Conservation (phyloP, 345 rosid species). For the Heritiera littoralis region DNA sequence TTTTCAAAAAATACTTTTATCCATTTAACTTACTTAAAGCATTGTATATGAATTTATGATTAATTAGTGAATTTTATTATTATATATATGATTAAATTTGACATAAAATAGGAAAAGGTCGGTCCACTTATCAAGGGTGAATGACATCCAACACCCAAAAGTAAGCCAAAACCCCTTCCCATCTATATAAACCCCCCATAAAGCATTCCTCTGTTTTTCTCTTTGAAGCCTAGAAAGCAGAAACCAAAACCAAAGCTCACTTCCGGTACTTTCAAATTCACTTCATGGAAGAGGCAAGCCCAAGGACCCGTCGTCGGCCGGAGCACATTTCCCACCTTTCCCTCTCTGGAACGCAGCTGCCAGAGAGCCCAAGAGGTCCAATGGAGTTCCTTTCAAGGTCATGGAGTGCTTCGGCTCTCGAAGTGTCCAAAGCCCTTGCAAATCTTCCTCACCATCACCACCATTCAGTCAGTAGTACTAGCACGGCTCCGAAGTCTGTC, state of each 20-base stretch:
- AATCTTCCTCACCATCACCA: slow-evolving; percentile 23
- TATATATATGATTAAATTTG: not conserved
- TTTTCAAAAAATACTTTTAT: not conserved
- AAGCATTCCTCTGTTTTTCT: not conserved
- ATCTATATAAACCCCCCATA: not conserved
- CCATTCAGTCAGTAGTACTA: slow-evolving; percentile 27
- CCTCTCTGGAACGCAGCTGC: slow-evolving; percentile 41
- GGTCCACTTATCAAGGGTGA: not conserved
- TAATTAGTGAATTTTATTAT: not conserved
- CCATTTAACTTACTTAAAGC: not conserved
- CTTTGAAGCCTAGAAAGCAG: not conserved
- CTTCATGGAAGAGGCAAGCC: slow-evolving; percentile 41
- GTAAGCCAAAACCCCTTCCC: not conserved
- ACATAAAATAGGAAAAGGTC: no score
- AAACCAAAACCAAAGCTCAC: slow-evolving; percentile 1
- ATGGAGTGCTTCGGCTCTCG: slow-evolving; percentile 82
- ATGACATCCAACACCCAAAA: not conserved
- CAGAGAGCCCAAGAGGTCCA: slow-evolving; percentile 85
- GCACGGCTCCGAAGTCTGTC: slow-evolving; percentile 34
- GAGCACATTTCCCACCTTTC: slow-evolving; percentile 30
- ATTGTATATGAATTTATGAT: not conserved
- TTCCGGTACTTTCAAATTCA: not conserved
- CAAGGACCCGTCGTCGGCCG: slow-evolving; percentile 41
- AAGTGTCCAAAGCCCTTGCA: slow-evolving; percentile 73
- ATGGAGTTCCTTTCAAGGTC: slow-evolving; percentile 95